Conservation (phyloP, 2,329 filamentous ascomycete species). For the Paracoccidioides brasiliensis region DNA sequence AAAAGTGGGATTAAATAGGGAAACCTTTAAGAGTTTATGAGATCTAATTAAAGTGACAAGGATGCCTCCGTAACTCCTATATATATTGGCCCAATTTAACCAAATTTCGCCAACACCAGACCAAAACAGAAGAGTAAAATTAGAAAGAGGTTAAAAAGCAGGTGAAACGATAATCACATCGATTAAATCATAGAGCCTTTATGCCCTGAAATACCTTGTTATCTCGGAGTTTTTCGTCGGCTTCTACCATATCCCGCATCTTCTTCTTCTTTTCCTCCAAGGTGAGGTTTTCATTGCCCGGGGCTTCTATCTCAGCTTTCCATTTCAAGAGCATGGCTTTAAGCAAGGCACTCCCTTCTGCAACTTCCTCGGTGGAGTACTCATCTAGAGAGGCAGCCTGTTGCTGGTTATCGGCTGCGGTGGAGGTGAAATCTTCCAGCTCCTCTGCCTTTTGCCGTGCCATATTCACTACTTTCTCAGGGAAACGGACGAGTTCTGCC, state of each 20-base stretch:
- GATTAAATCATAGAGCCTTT: constrained; percentile 27
- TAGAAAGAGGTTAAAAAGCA: neutral
- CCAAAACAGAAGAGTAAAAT: neutral
- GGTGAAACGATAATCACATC: neutral
- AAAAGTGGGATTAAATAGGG: too few species aligned
- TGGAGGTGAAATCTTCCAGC: constrained; percentile 68
- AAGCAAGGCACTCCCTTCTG: constrained; percentile 71
- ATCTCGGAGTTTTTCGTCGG: constrained; percentile 50
- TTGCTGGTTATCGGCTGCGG: constrained; percentile 30
- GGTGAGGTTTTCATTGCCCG: constrained; percentile 42
- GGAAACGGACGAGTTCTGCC: constrained; percentile 89
- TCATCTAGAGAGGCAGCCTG: constrained; percentile 24
- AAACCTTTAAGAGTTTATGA: neutral
- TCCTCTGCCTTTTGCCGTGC: constrained; percentile 98
- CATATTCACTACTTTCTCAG: constrained; percentile 95
- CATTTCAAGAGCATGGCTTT: constrained; percentile 74
- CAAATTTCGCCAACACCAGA: neutral
- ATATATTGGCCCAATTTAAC: neutral
- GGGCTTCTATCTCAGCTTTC: constrained; percentile 61
- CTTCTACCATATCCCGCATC: constrained; percentile 66
- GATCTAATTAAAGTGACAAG: neutral
- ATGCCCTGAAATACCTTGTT: constrained; percentile 43
- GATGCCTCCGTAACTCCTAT: neutral
- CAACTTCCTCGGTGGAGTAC: constrained; percentile 74
- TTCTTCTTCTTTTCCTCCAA: constrained; percentile 64